Conservation (phyloP, 345 rosid species). For the Aquilaria malaccensis region DNA sequence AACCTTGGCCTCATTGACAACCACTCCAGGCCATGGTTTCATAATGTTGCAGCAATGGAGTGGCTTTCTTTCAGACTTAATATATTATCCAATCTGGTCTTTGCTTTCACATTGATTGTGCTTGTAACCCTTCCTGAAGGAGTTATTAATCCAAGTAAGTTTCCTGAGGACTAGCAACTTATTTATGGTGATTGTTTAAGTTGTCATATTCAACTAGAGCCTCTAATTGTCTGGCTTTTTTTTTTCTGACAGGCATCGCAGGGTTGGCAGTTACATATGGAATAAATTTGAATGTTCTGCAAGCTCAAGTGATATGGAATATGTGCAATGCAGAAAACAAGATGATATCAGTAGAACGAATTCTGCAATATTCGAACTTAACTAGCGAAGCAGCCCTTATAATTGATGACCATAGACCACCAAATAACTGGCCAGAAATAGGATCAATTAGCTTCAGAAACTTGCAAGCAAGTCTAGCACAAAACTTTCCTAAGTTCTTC, state of each 20-base stretch:
- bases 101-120: conserved; percentile 79
- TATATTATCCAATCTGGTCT: conserved; percentile 78
- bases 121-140: conserved; percentile 93
- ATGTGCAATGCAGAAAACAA: conserved; percentile 88
- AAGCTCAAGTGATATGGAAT: conserved; percentile 84
- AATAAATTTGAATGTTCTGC: conserved; percentile 75
- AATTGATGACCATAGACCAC: conserved; percentile 51
- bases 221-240: not conserved
- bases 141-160: conserved; percentile 87
- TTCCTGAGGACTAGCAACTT: not conserved
- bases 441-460: conserved; percentile 72
- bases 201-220: too few relatives aligned
- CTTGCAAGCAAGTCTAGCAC: conserved; percentile 47
- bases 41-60: conserved; percentile 80
- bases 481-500: not conserved
- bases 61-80: conserved; percentile 94
- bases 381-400: conserved; percentile 68
- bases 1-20: conserved; percentile 65
- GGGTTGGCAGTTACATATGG: conserved; percentile 93
- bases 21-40: conserved; percentile 95
- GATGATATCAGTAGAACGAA: conserved; percentile 89
- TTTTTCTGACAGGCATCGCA: conserved; percentile 60
- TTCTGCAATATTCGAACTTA: conserved; percentile 76
- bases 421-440: conserved; percentile 72
- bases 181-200: not conserved